Conservation (phyloP, 192 early-diverging fungal genomes). For the Podila epigama region DNA sequence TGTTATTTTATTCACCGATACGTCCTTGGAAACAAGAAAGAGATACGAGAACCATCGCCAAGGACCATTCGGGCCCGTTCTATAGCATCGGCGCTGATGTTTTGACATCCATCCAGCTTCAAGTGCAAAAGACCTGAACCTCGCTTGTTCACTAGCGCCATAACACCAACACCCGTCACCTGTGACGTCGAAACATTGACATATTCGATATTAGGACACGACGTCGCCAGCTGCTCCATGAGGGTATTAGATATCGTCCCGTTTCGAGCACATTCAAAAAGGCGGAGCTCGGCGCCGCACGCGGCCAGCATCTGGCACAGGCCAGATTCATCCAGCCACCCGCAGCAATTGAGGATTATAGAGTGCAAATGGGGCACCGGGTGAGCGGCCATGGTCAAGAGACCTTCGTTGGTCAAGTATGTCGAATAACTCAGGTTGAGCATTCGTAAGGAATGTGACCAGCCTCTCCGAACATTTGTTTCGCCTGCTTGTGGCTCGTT, state of each 20-base stretch:
- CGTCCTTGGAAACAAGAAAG: constrained; percentile 7
- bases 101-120: constrained; percentile 29
- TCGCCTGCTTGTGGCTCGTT: background rate
- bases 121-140: constrained; percentile 18
- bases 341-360: constrained; percentile 26
- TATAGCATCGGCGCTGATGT: constrained; percentile 21
- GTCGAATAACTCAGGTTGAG: constrained; percentile 33
- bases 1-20: background rate
- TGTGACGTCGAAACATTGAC: constrained; percentile 16
- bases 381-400: constrained; percentile 1
- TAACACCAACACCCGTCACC: constrained; percentile 25
- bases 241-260: constrained; percentile 19
- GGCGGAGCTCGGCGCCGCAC: constrained; percentile 11
- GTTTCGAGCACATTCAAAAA: constrained; percentile 28
- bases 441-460: constrained; percentile 37
- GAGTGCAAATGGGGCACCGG: constrained; percentile 22
- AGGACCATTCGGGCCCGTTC: constrained; percentile 20
- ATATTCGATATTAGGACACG: constrained; percentile 30
- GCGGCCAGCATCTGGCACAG: constrained; percentile 7
- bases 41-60: constrained; percentile 17
- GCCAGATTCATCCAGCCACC: constrained; percentile 18
- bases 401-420: constrained; percentile 25
- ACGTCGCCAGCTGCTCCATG: constrained; percentile 14
- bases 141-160: constrained; percentile 28
- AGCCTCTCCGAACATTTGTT: too few relatives aligned